Base-by-base conservation (phyloP, 1,139 yeast genomes). In the Geotrichum fermentans region DNA sequence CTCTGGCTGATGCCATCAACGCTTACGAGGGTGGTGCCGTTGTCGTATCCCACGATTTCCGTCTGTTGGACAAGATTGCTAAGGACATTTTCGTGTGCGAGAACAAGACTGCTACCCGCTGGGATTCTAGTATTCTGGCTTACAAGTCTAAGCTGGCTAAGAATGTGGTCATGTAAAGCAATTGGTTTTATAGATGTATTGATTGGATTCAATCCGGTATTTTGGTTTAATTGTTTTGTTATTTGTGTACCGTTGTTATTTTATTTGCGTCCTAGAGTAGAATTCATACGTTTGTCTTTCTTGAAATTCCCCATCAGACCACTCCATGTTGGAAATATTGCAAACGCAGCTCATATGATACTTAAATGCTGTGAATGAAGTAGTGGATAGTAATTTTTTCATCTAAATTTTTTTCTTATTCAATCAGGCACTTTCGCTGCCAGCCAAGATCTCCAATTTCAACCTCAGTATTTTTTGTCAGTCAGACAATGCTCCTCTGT, bases 11-110 rank as follows among this genome's bases (percentile, higher is more conserved):
- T 53, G 98, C 98, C 56, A 90, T 94, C 67, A 82, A 88, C 60
- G 84, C 80, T 37, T 94, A 86, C 77, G 86, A 83, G 64, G 98
- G 98, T 73, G 98, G 98, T 77, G 97, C 92, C 52, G 96, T 89
- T 58, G 96, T 92, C 55, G 98, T 92, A 58, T 89, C 97, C 55
- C 99, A 92, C 80, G 99, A 92, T 77, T 92, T 94, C 92, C 84
- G 98, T 75, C 79, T 92, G 65, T 79, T 92, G 70, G 97, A 92
- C 71, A 90, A 89, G 75, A 88, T 94, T 67, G 98, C 98, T 53
- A 87, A 92, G 75, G 97, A 92, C 64, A 92, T 92, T 69, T 90
- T 77, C 64, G 98, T 92, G 57, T 95, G 94, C 67, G 97, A 92
- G 74, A 73, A 90, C 75, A 85, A 83, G 75, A 86, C 92, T 43